phyloP scores from a whole-genome alignment of 768 basidiomycete genomes.

The Russula sp. region DNA sequence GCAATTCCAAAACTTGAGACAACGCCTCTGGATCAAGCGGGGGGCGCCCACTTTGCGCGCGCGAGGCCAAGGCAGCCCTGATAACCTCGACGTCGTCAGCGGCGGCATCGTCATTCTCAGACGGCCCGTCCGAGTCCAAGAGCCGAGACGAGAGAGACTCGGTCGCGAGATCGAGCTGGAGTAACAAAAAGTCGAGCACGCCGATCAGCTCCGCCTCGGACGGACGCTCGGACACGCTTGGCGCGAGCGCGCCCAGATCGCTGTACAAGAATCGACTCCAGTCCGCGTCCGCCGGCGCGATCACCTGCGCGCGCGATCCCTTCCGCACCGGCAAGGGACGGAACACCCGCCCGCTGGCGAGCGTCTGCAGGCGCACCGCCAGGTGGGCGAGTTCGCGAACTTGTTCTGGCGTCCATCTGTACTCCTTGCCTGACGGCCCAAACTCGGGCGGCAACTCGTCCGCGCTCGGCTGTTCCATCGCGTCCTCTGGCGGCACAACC shows the following conservation, averaged over 20 bases:
- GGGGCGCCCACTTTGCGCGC: constrained; percentile 6
- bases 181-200: constrained; percentile 68
- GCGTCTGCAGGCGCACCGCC: constrained; percentile 72
- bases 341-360: constrained; percentile 40
- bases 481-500: constrained; percentile 17
- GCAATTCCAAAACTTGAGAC: constrained; percentile 15
- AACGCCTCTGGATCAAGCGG: constrained; percentile 14
- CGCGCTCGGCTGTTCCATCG: constrained; percentile 27
- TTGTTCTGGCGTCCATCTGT: constrained; percentile 55
- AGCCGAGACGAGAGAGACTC: constrained; percentile 8
- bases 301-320: constrained; percentile 15
- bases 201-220: constrained; percentile 65
- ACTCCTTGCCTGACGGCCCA: background rate
- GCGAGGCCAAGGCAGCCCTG: constrained; percentile 2
- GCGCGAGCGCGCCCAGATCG: constrained; percentile 54
- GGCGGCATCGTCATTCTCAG: background rate
- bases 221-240: constrained; percentile 60
- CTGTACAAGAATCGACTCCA: constrained; percentile 8
- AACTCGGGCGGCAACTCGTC: constrained; percentile 45
- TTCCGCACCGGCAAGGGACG: constrained; percentile 18
- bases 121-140: background rate
- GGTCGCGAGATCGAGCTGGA: constrained; percentile 66
- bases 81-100: background rate
- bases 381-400: constrained; percentile 66
- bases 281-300: constrained; percentile 22